Base-by-base conservation (phyloP, 2,329 filamentous ascomycete genomes). In the Rutstroemia sp. region DNA sequence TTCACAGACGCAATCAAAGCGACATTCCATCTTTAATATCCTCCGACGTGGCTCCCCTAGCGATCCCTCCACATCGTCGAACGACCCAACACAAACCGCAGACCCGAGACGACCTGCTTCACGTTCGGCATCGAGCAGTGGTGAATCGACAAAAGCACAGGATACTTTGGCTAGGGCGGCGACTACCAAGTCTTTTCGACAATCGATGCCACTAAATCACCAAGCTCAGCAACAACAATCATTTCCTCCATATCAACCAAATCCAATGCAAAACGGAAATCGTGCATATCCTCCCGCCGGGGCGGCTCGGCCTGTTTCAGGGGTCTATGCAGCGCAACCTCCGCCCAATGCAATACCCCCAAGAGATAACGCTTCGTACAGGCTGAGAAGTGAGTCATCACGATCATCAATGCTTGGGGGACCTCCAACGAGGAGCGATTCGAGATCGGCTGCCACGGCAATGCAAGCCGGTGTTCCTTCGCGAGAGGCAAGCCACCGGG, bases 401-500 rank as follows among this genome's bases (percentile, higher is more conserved):
- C 76, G 76, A 54, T 78, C 80, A 5, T 82, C 83, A 17, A 72
- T 79, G 57, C 78, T 80, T 45, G 64, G 78, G 45, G 60, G 77
- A 34, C 73, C 74, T 42, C 75, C 82, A 42, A 75, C 76, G 39
- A 79, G 84, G 60, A 81, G 78, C 63, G 83, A 87, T 64, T 86
- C 87, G 16, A 78, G 85, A 62, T 55, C 52, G 23, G 79, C 79
- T 14, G 77, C 78, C 23, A 73, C 75, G 9, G 78, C 81, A 44
- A 80, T 86, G 67, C 77, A 82, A 58, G 75, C 81, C 12, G 76
- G 79, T 17, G 77, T 86, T 48, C 83, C 85, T 2, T 78, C 82
- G 37, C 78, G 88, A 64, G 88, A 92, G 64, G 75, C 78, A 21
- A 90, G 83, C 67, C 81, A 88, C 66, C 80, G 80, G 67, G 85